Conservation (phyloP, 192 early-diverging fungal species). For the Powellomyces hirtus region DNA sequence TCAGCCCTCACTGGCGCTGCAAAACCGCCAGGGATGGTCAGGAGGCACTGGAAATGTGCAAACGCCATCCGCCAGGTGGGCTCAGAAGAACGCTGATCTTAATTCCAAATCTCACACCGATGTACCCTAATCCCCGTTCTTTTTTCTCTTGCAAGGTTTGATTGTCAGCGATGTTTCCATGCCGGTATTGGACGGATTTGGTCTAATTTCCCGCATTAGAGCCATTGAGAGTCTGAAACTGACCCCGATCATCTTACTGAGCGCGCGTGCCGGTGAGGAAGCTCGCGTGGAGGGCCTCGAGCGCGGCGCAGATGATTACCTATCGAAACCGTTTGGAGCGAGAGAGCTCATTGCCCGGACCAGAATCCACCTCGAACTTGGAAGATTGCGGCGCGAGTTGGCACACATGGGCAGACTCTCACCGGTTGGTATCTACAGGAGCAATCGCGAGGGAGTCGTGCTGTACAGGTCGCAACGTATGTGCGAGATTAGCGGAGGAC, state of each 20-base stretch:
- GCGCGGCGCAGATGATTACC: conserved; percentile 6
- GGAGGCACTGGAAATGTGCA: background rate
- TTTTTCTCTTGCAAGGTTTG: no score
- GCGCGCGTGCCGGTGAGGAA: conserved; percentile 49
- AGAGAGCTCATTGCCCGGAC: conserved; percentile 49
- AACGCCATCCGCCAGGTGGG: background rate
- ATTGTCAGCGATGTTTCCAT: conserved; percentile 48
- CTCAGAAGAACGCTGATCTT: background rate
- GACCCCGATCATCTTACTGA: conserved; percentile 50
- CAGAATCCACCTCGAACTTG: conserved; percentile 44
- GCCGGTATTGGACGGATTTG: conserved; percentile 51
- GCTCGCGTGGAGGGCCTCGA: conserved; percentile 46
- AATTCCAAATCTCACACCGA: background rate
- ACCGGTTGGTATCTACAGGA: conserved; percentile 13
- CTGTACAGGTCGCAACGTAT: background rate
- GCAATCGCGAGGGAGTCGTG: background rate
- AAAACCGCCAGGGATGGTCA: background rate
- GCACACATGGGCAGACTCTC: background rate
- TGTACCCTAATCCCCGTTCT: no score
- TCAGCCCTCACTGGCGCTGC: background rate
- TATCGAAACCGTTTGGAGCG: conserved; percentile 45
- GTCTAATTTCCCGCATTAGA: conserved; percentile 36
- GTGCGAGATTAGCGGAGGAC: background rate
- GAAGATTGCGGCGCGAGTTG: conserved; percentile 42
- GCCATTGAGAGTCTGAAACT: conserved; percentile 29